Evolutionary conservation across 2,329 filamentous ascomycete genomes (phyloP).

Genomic region (Gyromitra esculenta): DNA sequence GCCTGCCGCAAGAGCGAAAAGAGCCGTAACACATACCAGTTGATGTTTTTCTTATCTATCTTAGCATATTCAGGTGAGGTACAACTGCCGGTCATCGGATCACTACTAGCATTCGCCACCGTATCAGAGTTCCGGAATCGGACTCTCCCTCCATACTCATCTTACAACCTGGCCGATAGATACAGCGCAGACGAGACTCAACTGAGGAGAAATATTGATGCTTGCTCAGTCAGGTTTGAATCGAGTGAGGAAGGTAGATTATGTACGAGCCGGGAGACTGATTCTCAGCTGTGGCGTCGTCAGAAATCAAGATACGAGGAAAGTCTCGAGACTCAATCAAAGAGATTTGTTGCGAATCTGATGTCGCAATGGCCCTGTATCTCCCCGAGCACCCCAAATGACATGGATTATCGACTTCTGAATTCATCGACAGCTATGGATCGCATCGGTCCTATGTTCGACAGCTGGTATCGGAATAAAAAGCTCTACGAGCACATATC

Average conservation of each 20-base stretch:
- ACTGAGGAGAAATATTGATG: not conserved
- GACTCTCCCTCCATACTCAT: conserved; percentile 10
- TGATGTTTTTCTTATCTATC: conserved; percentile 58
- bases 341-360: conserved; percentile 23
- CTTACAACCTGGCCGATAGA: conserved; percentile 13
- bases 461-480: conserved; percentile 54
- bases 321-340: conserved; percentile 25
- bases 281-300: not conserved
- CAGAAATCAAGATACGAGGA: conserved; percentile 1
- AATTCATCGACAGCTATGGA: conserved; percentile 22
- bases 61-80: conserved; percentile 56
- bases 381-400: conserved; percentile 1
- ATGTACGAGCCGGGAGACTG: not conserved
- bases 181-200: conserved; percentile 2
- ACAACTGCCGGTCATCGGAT: conserved; percentile 57
- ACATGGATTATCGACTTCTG: conserved; percentile 28
- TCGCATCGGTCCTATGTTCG: conserved; percentile 21
- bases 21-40: conserved; percentile 55
- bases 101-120: conserved; percentile 59
- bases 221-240: conserved; percentile 5
- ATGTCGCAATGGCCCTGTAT: conserved; percentile 39
- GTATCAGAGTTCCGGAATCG: conserved; percentile 48
- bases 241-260: conserved; percentile 8
- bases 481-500: conserved; percentile 50
- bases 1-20: conserved; percentile 37